Evolutionary conservation across 2,329 filamentous ascomycete species (phyloP), one percentile per base, ranked within the genome.

Genomic region (Cytospora paraplurivora): DNA sequence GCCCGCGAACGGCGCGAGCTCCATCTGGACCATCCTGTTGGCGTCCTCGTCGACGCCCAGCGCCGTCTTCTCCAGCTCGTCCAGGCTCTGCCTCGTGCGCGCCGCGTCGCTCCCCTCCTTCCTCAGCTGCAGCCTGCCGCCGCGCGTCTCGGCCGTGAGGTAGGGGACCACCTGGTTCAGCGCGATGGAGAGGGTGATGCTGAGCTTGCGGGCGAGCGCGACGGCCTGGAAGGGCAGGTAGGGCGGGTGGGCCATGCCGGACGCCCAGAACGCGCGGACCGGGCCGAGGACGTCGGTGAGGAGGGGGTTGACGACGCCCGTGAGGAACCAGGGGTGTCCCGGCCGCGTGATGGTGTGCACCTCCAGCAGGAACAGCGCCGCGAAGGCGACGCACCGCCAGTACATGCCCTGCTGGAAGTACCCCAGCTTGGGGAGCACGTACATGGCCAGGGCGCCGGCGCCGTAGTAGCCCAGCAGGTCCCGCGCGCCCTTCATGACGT

Each of bases 201-300:
- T 86, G 27, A 92, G 78, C 73, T 91, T 91, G 65, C 93, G 87
- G 7, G 89, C 85, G 7, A 98, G 84, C 15, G 83, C 78, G 63
- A 97, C 83, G 69, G 90, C 80, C 77, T 99, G 93, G 73, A 95
- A 99, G 2, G 93, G 94, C 4, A 98, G 82, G 68, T 90, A 91
- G 4, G 89, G 84, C 4, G 84, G 79, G 62, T 86, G 82, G 8
- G 70, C 69, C 17, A 77, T 76, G 56, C 77, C 63, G 34, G 73
- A 72, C 1, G 72, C 68, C 13, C 83, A 70, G 44, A 78, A 33
- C 6, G 77, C 68, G 44, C 76, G 50, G 33, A 72, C 4, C 7
- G 75, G 75, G 62, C 76, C 75, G 59, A 77, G 55, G 15, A 73
- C 51, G 33, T 57, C 52, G 19, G 75, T 70, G 56, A 81, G 54